phyloP scores from a whole-genome alignment of 2,329 filamentous ascomycete species.

The Diaporthe vexans region DNA sequence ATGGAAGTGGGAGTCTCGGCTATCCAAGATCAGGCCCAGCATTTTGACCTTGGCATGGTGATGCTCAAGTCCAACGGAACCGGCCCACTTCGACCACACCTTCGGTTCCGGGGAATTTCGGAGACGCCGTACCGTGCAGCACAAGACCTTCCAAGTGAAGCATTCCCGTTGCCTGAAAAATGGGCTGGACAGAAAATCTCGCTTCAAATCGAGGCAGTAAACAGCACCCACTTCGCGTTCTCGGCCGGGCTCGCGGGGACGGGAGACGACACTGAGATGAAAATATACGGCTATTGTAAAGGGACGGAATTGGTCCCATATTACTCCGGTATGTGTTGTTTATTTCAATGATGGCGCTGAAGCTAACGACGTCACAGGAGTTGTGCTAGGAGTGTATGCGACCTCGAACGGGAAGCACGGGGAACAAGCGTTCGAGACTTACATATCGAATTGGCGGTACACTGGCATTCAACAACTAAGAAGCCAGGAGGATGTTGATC shows the following conservation, averaged over 20 bases:
- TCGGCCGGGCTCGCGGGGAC: not conserved
- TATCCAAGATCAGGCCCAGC: conserved; percentile 17
- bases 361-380: not conserved
- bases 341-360: not conserved
- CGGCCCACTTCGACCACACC: not conserved
- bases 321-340: not conserved
- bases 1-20: conserved; percentile 9
- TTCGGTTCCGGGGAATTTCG: conserved; percentile 9
- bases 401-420: conserved; percentile 16
- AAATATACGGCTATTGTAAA: not conserved
- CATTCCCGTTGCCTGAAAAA: not conserved
- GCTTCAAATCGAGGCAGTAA: conserved; percentile 6
- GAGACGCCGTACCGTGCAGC: conserved; percentile 3
- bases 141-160: not conserved
- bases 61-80: not conserved
- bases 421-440: conserved; percentile 13
- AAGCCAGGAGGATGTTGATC: conserved; percentile 7
- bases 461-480: not conserved
- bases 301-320: conserved; percentile 7
- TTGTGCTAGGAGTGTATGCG: conserved; percentile 13
- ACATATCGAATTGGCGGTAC: conserved; percentile 18
- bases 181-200: conserved; percentile 12
- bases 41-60: conserved; percentile 13
- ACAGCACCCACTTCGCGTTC: conserved; percentile 18
- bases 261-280: not conserved